Conservation (phyloP, 1,284 basidiomycete species). For the Schizopora paradoxa region DNA sequence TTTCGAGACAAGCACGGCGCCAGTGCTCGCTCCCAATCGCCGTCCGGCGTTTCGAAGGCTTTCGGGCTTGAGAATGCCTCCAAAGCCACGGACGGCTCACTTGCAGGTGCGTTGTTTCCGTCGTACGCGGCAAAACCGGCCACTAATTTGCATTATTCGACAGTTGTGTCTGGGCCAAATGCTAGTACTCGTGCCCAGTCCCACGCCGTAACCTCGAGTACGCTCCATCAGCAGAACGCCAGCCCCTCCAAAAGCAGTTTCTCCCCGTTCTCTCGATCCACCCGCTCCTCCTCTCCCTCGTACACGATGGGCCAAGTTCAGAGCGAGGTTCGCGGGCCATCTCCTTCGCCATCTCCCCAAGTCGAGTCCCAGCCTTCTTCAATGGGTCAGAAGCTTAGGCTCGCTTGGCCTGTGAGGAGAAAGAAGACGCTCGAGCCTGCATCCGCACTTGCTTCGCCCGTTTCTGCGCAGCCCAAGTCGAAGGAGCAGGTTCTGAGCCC, state of each 20-base stretch:
- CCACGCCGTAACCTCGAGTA: too few species aligned
- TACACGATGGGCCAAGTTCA: conserved; percentile 14
- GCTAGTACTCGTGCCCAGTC: too few species aligned
- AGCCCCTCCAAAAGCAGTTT: neutral
- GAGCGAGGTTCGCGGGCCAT: conserved; percentile 2
- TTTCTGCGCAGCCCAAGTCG: conserved; percentile 1
- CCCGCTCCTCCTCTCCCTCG: neutral
- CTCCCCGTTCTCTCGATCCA: conserved; percentile 5
- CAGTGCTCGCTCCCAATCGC: too few species aligned
- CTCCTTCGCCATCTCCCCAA: conserved; percentile 1
- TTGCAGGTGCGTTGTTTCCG: too few species aligned
- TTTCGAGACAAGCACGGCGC: too few species aligned
- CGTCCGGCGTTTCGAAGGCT: too few species aligned
- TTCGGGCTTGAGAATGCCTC: too few species aligned
- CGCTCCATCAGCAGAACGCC: too few species aligned
- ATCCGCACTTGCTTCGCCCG: conserved; percentile 2
- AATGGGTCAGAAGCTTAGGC: conserved; percentile 13
- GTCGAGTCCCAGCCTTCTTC: conserved; percentile 1
- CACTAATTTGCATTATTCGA: too few species aligned
- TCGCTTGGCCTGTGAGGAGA: conserved; percentile 15
- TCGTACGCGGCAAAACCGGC: too few species aligned
- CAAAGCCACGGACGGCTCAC: too few species aligned
- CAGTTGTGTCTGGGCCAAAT: too few species aligned
- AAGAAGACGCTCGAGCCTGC: conserved; percentile 7
- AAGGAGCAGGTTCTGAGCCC: conserved; percentile 10